Percentiles rank a stretch among this genome's conserved stretches.
These are phyloP conservation scores for Aureobasidium sp. DNA, from an alignment of 2,329 filamentous ascomycete species.

Conservation along the genomic window DNA sequence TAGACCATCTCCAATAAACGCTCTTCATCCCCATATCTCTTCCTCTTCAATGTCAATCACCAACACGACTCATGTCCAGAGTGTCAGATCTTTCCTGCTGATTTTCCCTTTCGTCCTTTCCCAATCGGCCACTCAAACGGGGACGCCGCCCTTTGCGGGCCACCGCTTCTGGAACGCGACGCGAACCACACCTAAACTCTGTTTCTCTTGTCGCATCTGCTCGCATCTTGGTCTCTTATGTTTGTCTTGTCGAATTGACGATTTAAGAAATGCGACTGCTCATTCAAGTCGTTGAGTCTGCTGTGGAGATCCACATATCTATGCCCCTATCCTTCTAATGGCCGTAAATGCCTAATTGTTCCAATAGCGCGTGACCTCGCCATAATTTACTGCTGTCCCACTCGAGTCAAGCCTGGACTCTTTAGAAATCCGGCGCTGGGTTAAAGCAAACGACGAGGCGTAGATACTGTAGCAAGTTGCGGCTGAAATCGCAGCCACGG, in stretches of 20 bases:
- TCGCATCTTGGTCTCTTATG: neutral
- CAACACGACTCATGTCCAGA: neutral
- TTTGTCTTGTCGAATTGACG: too few relatives aligned
- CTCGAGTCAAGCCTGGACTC: neutral
- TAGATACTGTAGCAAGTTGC: too few relatives aligned
- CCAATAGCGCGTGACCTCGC: neutral
- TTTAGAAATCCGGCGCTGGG: neutral
- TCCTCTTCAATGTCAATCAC: neutral
- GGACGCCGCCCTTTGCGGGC: neutral
- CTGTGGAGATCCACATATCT: neutral
- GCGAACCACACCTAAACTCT: conserved; percentile 1
- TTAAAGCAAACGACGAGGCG: neutral
- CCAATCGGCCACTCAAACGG: neutral
- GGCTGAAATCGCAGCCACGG: neutral
- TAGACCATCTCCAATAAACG: neutral
- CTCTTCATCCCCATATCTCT: too few relatives aligned
- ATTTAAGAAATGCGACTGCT: neutral
- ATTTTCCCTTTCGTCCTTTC: neutral
- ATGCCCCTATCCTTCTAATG: too few relatives aligned
- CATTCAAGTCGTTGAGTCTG: neutral
- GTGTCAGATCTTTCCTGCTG: neutral
- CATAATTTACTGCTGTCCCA: neutral
- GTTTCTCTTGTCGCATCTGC: neutral
- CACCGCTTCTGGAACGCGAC: neutral
- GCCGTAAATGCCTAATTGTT: neutral